Percentiles rank a stretch among this genome's conserved stretches.
phyloP scores from a whole-genome alignment of 768 basidiomycete genomes.

The Cubamyces sp. region DNA sequence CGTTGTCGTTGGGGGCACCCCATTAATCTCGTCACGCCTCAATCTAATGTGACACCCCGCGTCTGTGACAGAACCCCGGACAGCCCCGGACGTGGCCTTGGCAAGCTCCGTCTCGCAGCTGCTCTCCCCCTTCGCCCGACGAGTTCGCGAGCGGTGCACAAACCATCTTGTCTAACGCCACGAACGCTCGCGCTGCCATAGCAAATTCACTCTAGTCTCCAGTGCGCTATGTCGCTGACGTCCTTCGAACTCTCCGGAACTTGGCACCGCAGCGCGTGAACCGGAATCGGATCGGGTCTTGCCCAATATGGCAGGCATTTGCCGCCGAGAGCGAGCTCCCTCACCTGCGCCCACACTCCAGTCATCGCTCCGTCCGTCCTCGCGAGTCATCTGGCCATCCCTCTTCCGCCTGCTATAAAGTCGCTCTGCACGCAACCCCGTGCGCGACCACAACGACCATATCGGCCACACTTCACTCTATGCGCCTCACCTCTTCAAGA shows the following conservation, averaged over 20 bases:
- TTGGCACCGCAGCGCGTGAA: neutral
- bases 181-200: neutral
- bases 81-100: neutral
- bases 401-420: neutral
- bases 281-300: conserved; percentile 12
- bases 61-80: conserved; percentile 19
- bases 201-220: neutral
- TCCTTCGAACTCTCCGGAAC: neutral
- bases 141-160: neutral
- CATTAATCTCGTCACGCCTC: conserved; percentile 7
- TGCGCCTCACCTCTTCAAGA: conserved; percentile 14
- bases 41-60: conserved; percentile 20
- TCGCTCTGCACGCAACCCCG: neutral
- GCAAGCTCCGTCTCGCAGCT: neutral
- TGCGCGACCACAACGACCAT: conserved; percentile 1
- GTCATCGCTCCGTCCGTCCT: neutral
- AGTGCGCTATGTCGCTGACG: neutral
- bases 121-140: neutral
- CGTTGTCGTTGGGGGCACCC: neutral
- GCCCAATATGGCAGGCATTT: conserved; percentile 11
- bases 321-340: conserved; percentile 5
- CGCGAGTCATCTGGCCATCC: conserved; percentile 10
- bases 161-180: neutral
- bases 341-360: neutral
- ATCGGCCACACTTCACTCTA: conserved; percentile 14